Percentiles rank a stretch among this genome's conserved stretches.
Conservation (phyloP, 345 rosid species). For the Euphorbia tirucalli region DNA sequence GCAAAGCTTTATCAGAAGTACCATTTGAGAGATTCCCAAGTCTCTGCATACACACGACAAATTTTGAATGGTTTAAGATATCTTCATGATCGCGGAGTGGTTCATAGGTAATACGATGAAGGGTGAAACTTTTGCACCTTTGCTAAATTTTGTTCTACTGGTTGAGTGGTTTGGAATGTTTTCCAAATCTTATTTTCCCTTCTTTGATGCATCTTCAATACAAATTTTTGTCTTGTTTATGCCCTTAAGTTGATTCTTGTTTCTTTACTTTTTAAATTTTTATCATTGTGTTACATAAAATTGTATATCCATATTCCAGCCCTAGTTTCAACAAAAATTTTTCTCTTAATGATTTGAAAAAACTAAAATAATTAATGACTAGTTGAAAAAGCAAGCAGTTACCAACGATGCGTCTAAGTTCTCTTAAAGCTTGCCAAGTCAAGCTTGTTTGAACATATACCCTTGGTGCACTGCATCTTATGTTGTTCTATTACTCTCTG, state of each 20-base stretch:
- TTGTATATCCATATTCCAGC: not conserved
- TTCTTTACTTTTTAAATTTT: not conserved
- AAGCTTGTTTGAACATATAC: not conserved
- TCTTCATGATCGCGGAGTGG: slow-evolving; percentile 25
- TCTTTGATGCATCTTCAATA: not conserved
- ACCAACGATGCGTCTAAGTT: not conserved
- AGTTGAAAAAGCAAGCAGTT: not conserved
- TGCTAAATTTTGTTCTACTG: not conserved
- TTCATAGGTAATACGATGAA: slow-evolving; percentile 24
- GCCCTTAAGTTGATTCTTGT: not conserved
- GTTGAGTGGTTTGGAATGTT: not conserved
- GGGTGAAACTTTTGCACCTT: not conserved
- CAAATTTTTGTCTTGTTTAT: not conserved
- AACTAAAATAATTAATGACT: no score
- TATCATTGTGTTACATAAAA: no score
- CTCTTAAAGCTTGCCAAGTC: not conserved
- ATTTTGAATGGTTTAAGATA: slow-evolving; percentile 27
- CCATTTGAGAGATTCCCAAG: slow-evolving; percentile 22
- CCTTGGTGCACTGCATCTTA: no score
- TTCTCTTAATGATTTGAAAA: not conserved
- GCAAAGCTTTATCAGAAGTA: slow-evolving; percentile 22
- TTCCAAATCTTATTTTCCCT: not conserved
- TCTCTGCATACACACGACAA: slow-evolving; percentile 27
- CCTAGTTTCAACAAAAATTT: not conserved
- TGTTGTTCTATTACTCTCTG: not conserved